Conservation (phyloP, 2,329 filamentous ascomycete species). For the Ophiocordyceps australis region DNA sequence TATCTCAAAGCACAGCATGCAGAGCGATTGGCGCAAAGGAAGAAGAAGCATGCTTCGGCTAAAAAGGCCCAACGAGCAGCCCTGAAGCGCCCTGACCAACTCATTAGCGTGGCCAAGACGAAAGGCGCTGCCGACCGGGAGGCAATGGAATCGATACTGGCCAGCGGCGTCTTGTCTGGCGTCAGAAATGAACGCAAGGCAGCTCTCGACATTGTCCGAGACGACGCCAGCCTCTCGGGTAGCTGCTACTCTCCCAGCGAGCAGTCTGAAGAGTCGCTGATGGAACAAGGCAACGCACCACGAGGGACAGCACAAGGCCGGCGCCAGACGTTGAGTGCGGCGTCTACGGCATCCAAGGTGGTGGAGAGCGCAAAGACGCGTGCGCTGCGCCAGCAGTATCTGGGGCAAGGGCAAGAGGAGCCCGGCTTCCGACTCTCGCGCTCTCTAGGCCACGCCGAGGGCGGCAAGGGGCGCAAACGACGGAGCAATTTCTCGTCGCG, state of each 20-base stretch:
- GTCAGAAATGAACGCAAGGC: constrained; percentile 17
- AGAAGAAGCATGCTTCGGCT: constrained; percentile 10
- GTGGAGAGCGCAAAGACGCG: constrained; percentile 14
- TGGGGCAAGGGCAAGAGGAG: constrained; percentile 10
- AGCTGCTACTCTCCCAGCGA: constrained; percentile 6
- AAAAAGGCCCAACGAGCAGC: constrained; percentile 9
- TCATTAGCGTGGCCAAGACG: constrained; percentile 13
- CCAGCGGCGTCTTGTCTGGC: constrained; percentile 22
- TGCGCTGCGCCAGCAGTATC: constrained; percentile 15
- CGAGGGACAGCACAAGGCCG: constrained; percentile 9
- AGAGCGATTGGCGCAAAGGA: constrained; percentile 16
- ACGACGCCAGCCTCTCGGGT: constrained; percentile 6
- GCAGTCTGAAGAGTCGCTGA: constrained; percentile 5
- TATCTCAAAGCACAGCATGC: too few relatives aligned
- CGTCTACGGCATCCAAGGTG: constrained; percentile 3
- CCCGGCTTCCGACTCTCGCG: constrained; percentile 20
- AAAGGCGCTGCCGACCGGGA: constrained; percentile 11
- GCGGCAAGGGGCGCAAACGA: constrained; percentile 6
- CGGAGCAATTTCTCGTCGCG: constrained; percentile 21
- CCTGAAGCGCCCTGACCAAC: constrained; percentile 11
- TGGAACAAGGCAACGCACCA: constrained; percentile 3
- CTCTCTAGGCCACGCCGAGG: constrained; percentile 17
- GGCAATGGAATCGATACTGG: constrained; percentile 19
- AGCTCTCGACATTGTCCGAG: constrained; percentile 15
- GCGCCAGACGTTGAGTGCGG: constrained; percentile 6